Percentiles rank a stretch among this genome's conserved stretches.
phyloP scores from a whole-genome alignment of 306 rosid species.

The Citrullus colocynthis region DNA sequence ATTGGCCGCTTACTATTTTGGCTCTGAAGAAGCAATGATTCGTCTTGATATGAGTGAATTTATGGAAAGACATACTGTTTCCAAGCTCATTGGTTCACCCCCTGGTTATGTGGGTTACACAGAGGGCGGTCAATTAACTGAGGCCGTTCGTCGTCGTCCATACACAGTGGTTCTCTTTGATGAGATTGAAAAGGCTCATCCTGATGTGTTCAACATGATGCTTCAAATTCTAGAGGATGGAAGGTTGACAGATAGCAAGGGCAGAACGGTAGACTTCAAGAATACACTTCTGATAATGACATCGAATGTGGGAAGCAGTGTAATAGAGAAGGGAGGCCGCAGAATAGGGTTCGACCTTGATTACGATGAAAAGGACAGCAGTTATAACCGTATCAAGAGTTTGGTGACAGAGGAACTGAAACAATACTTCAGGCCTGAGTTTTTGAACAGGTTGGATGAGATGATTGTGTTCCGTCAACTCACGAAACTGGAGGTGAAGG shows the following conservation, averaged over 20 bases:
- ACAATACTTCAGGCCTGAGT: constrained; percentile 89
- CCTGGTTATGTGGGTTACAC: constrained; percentile 98
- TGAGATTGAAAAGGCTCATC: constrained; percentile 97
- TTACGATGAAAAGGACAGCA: constrained; percentile 87
- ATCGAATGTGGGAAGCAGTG: constrained; percentile 93
- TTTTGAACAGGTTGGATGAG: constrained; percentile 86
- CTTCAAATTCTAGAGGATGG: constrained; percentile 97
- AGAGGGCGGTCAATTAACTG: constrained; percentile 94
- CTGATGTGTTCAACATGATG: constrained; percentile 97
- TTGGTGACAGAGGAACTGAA: constrained; percentile 90
- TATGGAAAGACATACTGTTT: constrained; percentile 93
- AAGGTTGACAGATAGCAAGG: constrained; percentile 90
- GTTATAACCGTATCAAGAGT: constrained; percentile 82
- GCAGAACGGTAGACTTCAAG: constrained; percentile 95
- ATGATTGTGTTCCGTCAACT: constrained; percentile 95
- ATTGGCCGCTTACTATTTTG: constrained; percentile 85
- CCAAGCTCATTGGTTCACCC: constrained; percentile 94
- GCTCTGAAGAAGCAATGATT: constrained; percentile 96
- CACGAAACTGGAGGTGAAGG: constrained; percentile 90
- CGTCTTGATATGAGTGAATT: constrained; percentile 98
- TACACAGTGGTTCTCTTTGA: constrained; percentile 90
- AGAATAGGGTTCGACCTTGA: constrained; percentile 76
- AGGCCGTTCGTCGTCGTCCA: constrained; percentile 97
- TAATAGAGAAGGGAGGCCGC: constrained; percentile 95
- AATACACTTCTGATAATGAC: constrained; percentile 94